Conservation (phyloP, 1,139 yeast genomes). For the Lodderomyces pseudojiufengensis region DNA sequence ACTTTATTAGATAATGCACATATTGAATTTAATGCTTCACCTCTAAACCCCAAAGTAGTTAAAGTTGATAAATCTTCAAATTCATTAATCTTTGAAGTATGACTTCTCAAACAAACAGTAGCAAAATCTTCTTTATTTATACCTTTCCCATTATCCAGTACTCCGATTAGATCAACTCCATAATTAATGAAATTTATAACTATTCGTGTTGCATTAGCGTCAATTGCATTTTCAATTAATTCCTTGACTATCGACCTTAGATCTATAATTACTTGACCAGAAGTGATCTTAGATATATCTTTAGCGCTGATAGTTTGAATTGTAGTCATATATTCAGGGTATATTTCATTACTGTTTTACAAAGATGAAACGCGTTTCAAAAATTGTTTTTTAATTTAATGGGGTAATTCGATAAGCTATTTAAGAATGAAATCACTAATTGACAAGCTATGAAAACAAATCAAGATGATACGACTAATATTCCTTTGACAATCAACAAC, state of each 20-base stretch:
- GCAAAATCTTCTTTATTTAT: constrained; percentile 57
- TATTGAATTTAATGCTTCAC: constrained; percentile 77
- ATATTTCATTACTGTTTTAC: no score
- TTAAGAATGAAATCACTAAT: no score
- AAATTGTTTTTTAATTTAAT: neutral
- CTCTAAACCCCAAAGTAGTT: constrained; percentile 72
- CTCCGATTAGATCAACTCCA: constrained; percentile 70
- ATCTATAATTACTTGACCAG: constrained; percentile 90
- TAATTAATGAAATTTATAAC: constrained; percentile 65
- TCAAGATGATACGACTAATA: constrained; percentile 2
- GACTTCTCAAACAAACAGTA: constrained; percentile 62
- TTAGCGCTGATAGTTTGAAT: constrained; percentile 35
- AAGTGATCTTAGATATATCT: constrained; percentile 73
- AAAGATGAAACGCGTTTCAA: no score
- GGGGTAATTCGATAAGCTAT: no score
- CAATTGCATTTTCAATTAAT: constrained; percentile 80
- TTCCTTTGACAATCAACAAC: constrained; percentile 24
- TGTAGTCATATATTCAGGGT: constrained; percentile 6
- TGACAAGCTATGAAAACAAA: no score
- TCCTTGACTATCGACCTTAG: constrained; percentile 78
- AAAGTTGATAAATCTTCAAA: constrained; percentile 57
- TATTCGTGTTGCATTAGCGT: constrained; percentile 65
- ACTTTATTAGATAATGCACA: constrained; percentile 56
- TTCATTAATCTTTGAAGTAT: constrained; percentile 69
- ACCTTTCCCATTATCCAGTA: constrained; percentile 79